Percentiles rank a stretch among this genome's conserved stretches.
These are phyloP conservation scores for Fusarium chlamydosporum DNA, from an alignment of 2,329 filamentous ascomycete species.

Conservation along the genomic window DNA sequence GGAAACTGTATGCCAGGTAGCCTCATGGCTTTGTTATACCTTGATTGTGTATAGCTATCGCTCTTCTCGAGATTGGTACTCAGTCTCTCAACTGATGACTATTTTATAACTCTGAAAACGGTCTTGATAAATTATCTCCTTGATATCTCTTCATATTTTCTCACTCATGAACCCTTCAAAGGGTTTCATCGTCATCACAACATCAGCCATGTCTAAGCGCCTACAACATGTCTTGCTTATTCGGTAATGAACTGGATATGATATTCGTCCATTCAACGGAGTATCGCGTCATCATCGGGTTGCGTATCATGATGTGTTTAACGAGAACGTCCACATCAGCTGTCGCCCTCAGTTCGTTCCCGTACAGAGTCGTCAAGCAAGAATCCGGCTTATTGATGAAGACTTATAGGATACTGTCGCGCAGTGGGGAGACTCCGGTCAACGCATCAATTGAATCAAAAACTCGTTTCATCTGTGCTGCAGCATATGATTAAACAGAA, in stretches of 20 bases:
- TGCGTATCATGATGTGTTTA: neutral
- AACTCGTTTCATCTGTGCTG: slow-evolving; percentile 16
- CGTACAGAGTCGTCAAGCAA: neutral
- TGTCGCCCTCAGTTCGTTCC: neutral
- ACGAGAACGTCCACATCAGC: neutral
- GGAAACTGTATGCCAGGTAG: neutral
- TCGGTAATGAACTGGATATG: neutral
- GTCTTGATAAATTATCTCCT: too few species aligned
- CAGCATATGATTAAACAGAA: slow-evolving; percentile 17
- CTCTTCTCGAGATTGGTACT: neutral
- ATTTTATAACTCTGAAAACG: neutral
- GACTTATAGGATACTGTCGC: neutral
- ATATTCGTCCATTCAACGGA: neutral
- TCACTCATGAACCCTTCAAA: neutral
- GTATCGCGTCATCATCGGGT: neutral
- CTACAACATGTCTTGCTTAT: neutral
- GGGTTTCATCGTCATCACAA: neutral
- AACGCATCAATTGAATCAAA: slow-evolving; percentile 16
- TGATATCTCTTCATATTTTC: neutral
- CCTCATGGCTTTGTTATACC: neutral
- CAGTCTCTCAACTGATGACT: neutral
- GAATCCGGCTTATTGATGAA: neutral
- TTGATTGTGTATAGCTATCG: neutral
- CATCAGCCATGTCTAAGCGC: neutral
- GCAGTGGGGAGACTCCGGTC: neutral